Evolutionary conservation across 2,329 filamentous ascomycete genomes (phyloP), one percentile per base, ranked within the genome.

Genomic region (Aspergillus thermomutatus): DNA sequence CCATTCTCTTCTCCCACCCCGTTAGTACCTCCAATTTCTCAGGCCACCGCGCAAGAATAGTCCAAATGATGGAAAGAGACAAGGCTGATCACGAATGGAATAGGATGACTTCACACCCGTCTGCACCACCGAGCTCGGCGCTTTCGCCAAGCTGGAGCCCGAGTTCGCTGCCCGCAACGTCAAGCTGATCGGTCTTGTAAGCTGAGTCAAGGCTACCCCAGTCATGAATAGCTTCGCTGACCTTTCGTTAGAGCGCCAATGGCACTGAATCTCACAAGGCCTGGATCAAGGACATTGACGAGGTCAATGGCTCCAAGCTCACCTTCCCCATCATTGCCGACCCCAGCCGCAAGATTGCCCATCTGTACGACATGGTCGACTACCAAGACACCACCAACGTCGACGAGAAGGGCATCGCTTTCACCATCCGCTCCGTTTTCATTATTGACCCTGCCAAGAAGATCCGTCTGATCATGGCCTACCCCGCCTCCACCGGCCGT

Each of bases 351-450:
- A 84, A 91, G 79, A 83, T 92, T 60, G 87, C 90, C 61, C 87
- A 85, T 70, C 78, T 84, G 62, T 92, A 92, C 76, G 90, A 92
- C 80, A 92, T 92, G 89, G 82, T 92, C 72, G 89, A 92, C 79
- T 84, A 90, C 79, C 88, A 92, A 77, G 89, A 92, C 75, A 84
- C 87, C 69, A 90, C 87, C 80, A 92, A 92, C 78, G 87, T 92
- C 57, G 89, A 91, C 75, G 76, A 83, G 70, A 91, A 91, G 83
- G 88, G 67, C 66, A 89, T 93, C 67, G 91, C 92, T 58, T 94
- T 96, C 79, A 96, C 92, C 68, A 96, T 97, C 79, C 91, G 92
- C 70, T 91, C 90, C 66, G 92, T 97, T 73, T 97, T 95, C 83
- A 83, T 96, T 79, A 95, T 97, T 75, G 92, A 97, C 80, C 92